Evolutionary conservation across 148 eudicot species (phyloP), one percentile per base, ranked within the genome.

Genomic region (Chenopodium quinoa): DNA sequence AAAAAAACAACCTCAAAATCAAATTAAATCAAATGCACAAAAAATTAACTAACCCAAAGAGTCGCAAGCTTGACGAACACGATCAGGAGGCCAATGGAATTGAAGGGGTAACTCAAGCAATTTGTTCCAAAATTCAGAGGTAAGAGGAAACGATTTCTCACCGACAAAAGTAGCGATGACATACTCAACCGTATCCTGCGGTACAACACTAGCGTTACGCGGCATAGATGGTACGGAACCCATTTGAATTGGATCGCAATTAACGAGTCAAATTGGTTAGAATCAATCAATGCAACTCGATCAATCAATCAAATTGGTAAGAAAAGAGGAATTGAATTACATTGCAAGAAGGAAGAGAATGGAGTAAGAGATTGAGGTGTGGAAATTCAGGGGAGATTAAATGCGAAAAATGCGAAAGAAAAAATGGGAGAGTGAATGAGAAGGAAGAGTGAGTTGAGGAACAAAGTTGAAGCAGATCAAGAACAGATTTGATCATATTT

Each of bases 221-320:
- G 96, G 95, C 83, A 97, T 90, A 11, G 98, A 95, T 22, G 98
- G 93, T 54, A 84, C 93, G 50, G 86, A 89, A 22, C 98, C 98
- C 98, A 95, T 46, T 20, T 46, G 7, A 7, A 62, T 62, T 62
- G 23, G 27, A 62, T 22, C 66, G 7, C 14, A 56, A 56, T 56
- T 17, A 3, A 17, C 62, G 22, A 56, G 60, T 54, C 19, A 4
- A 54, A 16, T 54, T 17, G 17, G 20, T 16, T 2, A 17, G 4
- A 11, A 54, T 56, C 62, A 56, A 56, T 56, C 62, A 56, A 56
- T 56, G 62, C 62, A 56, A 56, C 62, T 56, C 62, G 62, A 6
- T 56, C 7, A 56, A 14, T 11, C 60, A 14, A 34, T 34, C 37
- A 34, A 34, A 34, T 34, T 37, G 44, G 44, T 37, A 37, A 37